Evolutionary conservation across 441 rosid genomes (phyloP), one percentile per base, ranked within the genome.

Genomic region (Croton laevigatus): DNA sequence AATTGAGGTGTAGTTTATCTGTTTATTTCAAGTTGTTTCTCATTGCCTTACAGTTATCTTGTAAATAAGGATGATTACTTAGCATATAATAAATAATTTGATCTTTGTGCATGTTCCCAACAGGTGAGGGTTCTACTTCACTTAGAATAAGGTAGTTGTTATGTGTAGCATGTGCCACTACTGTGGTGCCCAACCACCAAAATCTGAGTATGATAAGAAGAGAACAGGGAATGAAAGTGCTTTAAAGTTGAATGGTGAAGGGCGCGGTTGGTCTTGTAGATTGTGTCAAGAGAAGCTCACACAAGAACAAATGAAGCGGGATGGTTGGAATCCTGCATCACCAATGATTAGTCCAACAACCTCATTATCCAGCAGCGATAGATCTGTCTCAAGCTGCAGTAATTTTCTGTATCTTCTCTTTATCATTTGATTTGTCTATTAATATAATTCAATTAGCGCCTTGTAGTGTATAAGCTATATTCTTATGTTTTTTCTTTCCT

Each of bases 311-410:
- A 36, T 61, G 32, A 82, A 78, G 73, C 73, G 23, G n/a, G 82
- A 76, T 62, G 78, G 71, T 62, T 52, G 49, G 58, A 84, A 78
- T 79, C 81, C 74, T 13, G 73, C 59, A 65, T 79, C 80, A 17
- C 86, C 87, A 48, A 77, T 78, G 76, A 85, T 86, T 75, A 86
- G 88, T 81, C 91, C 95, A 40, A 64, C 91, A 34, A 74, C 82
- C 75, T 88, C 92, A 0, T 75, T 89, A 59, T 86, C 93, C 5
- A 82, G 82, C 74, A 83, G 81, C 62, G 96, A 94, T 73, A 84
- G 84, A 79, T 82, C 91, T 63, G 79, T 78, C 73, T 90, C 97
- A 55, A 86, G 93, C 82, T 85, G 83, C 85, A 81, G 87, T 85
- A 73, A 78, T 66, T 72, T 73, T 73, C 45, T 60, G 51, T 70